Conservation (phyloP, 768 basidiomycete species). For the Suillus placidus region DNA sequence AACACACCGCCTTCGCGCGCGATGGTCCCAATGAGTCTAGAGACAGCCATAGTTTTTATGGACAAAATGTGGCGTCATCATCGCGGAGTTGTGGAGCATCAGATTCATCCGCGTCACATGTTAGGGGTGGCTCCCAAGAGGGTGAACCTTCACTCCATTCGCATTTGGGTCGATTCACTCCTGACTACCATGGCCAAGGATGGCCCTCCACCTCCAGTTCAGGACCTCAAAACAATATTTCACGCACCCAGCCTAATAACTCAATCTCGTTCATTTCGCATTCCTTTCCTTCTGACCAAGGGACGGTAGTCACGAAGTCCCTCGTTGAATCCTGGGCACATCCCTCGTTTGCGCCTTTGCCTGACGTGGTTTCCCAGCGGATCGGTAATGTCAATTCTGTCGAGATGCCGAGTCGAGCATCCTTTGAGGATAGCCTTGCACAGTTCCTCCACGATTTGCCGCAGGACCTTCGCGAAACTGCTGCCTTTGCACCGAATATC, state of each 20-base stretch:
- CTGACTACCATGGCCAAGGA: slow-evolving; percentile 27
- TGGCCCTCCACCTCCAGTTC: slow-evolving; percentile 16
- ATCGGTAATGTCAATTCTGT: slow-evolving; percentile 54
- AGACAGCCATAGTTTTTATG: slow-evolving; percentile 47
- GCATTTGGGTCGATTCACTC: slow-evolving; percentile 22
- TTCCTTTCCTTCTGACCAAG: slow-evolving; percentile 41
- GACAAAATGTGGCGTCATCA: slow-evolving; percentile 47
- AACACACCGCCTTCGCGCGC: slow-evolving; percentile 18
- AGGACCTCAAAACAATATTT: slow-evolving; percentile 27
- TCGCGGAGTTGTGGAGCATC: slow-evolving; percentile 27
- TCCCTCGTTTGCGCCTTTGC: slow-evolving; percentile 61
- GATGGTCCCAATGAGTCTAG: slow-evolving; percentile 28
- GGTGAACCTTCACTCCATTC: slow-evolving; percentile 20
- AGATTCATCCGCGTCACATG: slow-evolving; percentile 29
- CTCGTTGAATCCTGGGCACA: slow-evolving; percentile 62
- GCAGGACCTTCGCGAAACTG: slow-evolving; percentile 60
- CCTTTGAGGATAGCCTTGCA: slow-evolving; percentile 53
- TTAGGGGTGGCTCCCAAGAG: slow-evolving; percentile 16
- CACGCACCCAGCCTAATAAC: slow-evolving; percentile 27
- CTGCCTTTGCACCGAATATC: slow-evolving; percentile 54
- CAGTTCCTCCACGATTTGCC: slow-evolving; percentile 55
- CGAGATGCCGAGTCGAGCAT: slow-evolving; percentile 60
- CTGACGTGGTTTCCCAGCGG: slow-evolving; percentile 54
- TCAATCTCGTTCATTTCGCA: slow-evolving; percentile 50
- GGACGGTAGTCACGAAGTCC: slow-evolving; percentile 41